A percentile compares a stretch with the other conserved stretches of the same genome.
phyloP scores from a whole-genome alignment of 331 rosid species.

The Arachis monticola region DNA sequence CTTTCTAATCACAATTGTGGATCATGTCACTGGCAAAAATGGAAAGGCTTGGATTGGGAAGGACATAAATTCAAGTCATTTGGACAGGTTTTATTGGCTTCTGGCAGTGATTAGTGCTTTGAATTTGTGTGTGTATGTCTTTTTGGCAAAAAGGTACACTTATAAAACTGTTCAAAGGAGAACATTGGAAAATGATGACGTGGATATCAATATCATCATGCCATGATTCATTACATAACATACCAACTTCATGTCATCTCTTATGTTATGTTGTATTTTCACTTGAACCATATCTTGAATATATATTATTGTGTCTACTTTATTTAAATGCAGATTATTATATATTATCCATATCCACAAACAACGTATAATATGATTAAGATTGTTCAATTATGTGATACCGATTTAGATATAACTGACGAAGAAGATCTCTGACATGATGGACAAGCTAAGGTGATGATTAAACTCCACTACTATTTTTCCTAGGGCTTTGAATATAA shows the following conservation, averaged over 20 bases:
- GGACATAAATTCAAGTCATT: conserved; percentile 56
- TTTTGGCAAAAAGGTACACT: conserved; percentile 51
- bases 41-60: conserved; percentile 73
- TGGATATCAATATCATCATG: neutral
- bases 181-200: conserved; percentile 27
- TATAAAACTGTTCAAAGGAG: conserved; percentile 56
- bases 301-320: conserved; percentile 1
- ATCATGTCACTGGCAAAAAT: conserved; percentile 51
- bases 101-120: conserved; percentile 54
- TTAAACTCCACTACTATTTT: no score
- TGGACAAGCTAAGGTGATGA: no score
- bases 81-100: conserved; percentile 76
- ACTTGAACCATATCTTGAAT: neutral
- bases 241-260: neutral
- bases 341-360: no score
- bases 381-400: no score
- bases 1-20: conserved; percentile 56
- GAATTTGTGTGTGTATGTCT: conserved; percentile 44
- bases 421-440: no score
- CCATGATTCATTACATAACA: neutral
- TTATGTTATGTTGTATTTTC: neutral
- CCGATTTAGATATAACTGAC: no score
- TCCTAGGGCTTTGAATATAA: no score
- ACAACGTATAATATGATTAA: no score
- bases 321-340: no score